Percentiles rank a stretch among this genome's conserved stretches.
These are phyloP conservation scores for Phaeotremella skinneri DNA, from an alignment of 768 basidiomycete species.

Conservation along the genomic window DNA sequence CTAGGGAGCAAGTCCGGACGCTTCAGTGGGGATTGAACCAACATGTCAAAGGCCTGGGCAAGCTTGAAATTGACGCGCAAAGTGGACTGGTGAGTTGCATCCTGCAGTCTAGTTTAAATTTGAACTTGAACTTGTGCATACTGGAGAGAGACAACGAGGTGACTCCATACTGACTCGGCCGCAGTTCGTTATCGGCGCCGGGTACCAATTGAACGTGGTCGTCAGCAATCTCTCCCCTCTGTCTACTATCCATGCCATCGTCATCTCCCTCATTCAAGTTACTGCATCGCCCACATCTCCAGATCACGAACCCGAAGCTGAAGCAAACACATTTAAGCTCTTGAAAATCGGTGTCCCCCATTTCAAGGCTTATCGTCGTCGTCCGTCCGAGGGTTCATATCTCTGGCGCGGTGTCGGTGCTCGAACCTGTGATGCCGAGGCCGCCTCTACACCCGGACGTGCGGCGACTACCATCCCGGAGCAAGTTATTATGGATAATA, in stretches of 20 bases:
- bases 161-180: background rate
- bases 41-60: background rate
- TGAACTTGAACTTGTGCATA: no score
- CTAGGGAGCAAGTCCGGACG: background rate
- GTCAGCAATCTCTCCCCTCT: background rate
- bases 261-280: background rate
- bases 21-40: conserved; percentile 1
- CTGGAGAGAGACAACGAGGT: no score
- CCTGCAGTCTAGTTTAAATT: no score
- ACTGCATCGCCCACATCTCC: background rate
- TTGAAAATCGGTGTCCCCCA: background rate
- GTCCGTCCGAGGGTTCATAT: background rate
- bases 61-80: background rate
- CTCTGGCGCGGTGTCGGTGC: conserved; percentile 1
- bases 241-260: background rate
- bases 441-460: background rate
- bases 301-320: background rate
- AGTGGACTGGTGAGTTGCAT: conserved; percentile 3
- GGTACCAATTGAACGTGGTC: background rate
- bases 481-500: background rate
- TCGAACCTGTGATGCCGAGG: background rate
- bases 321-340: background rate
- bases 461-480: background rate
- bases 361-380: background rate
- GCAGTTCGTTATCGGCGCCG: background rate